Conservation (phyloP, 495 filamentous ascomycete species). For the Penicillium coprophilum region DNA sequence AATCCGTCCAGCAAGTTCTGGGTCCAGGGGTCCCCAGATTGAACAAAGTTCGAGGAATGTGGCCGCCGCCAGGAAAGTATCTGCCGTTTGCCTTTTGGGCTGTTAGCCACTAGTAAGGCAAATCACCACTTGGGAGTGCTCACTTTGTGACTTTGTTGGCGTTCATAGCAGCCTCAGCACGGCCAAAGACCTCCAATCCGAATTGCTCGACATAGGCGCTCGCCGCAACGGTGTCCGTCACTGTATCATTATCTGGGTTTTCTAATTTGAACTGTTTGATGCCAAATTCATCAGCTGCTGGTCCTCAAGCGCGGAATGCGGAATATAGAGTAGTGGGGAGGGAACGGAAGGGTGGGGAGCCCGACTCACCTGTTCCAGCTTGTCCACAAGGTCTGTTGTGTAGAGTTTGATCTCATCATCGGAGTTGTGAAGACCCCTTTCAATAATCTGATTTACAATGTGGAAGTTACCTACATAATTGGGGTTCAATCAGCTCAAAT, state of each 20-base stretch:
- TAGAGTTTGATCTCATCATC: constrained; percentile 75
- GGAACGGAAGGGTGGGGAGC: not conserved
- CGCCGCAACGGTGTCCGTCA: constrained; percentile 79
- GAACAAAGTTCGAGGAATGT: constrained; percentile 87
- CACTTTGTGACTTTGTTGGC: constrained; percentile 85
- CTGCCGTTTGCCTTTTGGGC: constrained; percentile 74
- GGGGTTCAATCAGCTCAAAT: constrained; percentile 13
- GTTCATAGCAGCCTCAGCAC: constrained; percentile 77
- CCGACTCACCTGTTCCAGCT: constrained; percentile 71
- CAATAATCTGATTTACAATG: constrained; percentile 88
- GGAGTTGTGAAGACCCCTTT: constrained; percentile 69
- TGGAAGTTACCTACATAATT: constrained; percentile 74
- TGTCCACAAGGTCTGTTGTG: constrained; percentile 84
- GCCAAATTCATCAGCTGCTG: constrained; percentile 13
- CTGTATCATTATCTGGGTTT: constrained; percentile 65
- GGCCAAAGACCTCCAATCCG: constrained; percentile 78
- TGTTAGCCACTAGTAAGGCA: constrained; percentile 19
- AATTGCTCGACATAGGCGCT: constrained; percentile 95
- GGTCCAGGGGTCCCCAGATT: constrained; percentile 74
- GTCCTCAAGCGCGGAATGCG: not conserved
- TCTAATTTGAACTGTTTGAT: constrained; percentile 60
- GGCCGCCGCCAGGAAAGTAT: constrained; percentile 87
- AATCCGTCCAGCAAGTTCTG: constrained; percentile 80
- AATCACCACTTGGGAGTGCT: constrained; percentile 13
- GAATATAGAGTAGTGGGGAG: not conserved